Conservation (phyloP, 129 eudicot genomes). For the Apium graveolens region DNA sequence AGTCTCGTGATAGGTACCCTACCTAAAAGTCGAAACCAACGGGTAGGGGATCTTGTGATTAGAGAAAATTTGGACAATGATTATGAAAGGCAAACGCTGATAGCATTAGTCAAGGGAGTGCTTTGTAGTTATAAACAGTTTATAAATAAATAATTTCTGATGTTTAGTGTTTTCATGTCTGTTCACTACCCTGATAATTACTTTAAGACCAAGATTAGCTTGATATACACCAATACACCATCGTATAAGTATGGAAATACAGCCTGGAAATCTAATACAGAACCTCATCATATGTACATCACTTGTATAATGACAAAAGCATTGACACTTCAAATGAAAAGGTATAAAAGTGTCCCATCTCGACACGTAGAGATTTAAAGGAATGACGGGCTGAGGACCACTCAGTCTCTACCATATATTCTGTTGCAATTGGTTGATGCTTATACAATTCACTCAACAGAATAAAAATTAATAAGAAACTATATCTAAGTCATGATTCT, state of each 20-base stretch:
- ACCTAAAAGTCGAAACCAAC: background rate
- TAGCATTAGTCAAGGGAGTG: background rate
- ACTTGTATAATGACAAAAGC: conserved; percentile 10
- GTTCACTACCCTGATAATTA: background rate
- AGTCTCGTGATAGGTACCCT: too few relatives aligned
- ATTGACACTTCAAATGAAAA: background rate
- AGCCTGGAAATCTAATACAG: background rate
- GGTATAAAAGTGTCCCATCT: conserved; percentile 8
- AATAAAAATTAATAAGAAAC: background rate
- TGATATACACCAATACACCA: background rate
- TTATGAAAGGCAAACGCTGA: background rate
- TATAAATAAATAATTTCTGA: background rate
- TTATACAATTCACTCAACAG: conserved; percentile 8
- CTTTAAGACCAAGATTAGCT: background rate
- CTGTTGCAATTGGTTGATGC: conserved; percentile 6
- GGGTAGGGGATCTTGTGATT: background rate
- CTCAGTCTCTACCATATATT: conserved; percentile 15
- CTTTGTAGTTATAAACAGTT: background rate
- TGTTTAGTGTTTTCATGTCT: background rate
- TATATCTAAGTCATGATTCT: conserved; percentile 1
- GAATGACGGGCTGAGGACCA: conserved; percentile 16
- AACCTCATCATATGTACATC: conserved; percentile 10
- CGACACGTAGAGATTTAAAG: conserved; percentile 9
- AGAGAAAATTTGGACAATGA: background rate
- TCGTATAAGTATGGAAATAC: background rate